phyloP scores from a whole-genome alignment of 805 yeast genomes.

The Lipomyces spencermartinsiae region DNA sequence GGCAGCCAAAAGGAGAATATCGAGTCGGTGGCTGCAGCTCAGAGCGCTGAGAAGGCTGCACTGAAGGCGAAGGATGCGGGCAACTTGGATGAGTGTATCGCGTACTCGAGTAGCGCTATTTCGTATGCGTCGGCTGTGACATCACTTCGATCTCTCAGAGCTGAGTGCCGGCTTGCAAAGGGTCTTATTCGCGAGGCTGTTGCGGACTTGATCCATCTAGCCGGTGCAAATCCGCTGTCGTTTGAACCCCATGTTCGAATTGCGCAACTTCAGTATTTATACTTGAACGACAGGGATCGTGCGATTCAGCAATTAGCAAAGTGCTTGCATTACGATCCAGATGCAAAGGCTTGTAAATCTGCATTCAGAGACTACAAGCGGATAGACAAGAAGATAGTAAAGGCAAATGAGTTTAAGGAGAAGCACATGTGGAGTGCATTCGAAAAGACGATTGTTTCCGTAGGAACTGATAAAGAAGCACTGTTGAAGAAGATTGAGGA shows the following conservation, averaged over 20 bases:
- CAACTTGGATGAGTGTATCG: conserved; percentile 40
- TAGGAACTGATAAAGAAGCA: conserved; percentile 28
- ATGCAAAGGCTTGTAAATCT: conserved; percentile 62
- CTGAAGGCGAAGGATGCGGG: conserved; percentile 23
- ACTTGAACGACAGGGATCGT: conserved; percentile 59
- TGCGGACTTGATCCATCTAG: conserved; percentile 46
- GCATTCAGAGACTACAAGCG: conserved; percentile 37
- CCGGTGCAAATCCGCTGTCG: conserved; percentile 40
- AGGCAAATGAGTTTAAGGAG: conserved; percentile 24
- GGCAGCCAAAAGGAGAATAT: conserved; percentile 32
- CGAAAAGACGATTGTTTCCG: conserved; percentile 17
- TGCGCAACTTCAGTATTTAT: conserved; percentile 54
- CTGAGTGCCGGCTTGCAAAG: conserved; percentile 44
- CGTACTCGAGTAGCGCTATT: conserved; percentile 42
- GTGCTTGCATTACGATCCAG: conserved; percentile 82
- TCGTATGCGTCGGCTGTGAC: conserved; percentile 42
- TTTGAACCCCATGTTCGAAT: conserved; percentile 41
- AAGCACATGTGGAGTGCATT: conserved; percentile 25
- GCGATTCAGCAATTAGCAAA: conserved; percentile 61
- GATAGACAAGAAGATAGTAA: conserved; percentile 30
- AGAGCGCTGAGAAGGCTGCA: conserved; percentile 33
- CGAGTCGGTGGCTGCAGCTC: conserved; percentile 34
- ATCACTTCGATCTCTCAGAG: conserved; percentile 44
- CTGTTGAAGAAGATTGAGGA: conserved; percentile 37
- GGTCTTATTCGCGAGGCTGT: conserved; percentile 47